Evolutionary conservation across 306 rosid species (phyloP).

Genomic region (Vicia sativa): DNA sequence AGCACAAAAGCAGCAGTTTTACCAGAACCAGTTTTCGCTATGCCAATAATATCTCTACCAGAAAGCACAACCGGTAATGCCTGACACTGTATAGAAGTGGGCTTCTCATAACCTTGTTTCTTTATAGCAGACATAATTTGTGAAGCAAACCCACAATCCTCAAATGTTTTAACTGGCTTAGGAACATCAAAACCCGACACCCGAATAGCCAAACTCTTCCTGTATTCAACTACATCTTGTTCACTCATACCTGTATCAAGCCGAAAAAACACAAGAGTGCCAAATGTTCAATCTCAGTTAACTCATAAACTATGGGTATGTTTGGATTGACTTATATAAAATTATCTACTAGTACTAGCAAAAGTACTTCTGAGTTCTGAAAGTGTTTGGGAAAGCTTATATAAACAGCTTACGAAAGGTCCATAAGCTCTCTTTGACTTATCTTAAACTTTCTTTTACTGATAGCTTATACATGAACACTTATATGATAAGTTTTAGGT

Average conservation of each 20-base stretch:
- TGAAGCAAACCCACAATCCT: constrained; percentile 71
- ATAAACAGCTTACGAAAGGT: background rate
- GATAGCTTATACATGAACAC: background rate
- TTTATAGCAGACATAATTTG: constrained; percentile 87
- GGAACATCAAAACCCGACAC: constrained; percentile 92
- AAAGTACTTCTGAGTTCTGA: background rate
- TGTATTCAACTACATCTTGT: constrained; percentile 76
- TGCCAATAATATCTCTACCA: constrained; percentile 89
- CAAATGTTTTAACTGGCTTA: constrained; percentile 82
- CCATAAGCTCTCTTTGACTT: background rate
- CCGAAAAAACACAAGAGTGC: background rate
- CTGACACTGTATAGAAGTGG: constrained; percentile 90
- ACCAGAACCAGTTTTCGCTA: constrained; percentile 99
- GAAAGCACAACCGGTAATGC: constrained; percentile 89
- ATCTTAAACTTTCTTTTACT: background rate
- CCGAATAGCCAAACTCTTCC: constrained; percentile 90
- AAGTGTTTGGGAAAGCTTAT: background rate
- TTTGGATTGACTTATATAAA: background rate
- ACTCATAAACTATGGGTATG: background rate
- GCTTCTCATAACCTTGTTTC: constrained; percentile 91
- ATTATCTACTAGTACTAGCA: background rate
- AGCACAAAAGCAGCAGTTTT: constrained; percentile 98
- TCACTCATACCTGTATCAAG: constrained; percentile 74
- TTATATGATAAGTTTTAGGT: background rate
- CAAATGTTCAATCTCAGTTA: constrained; percentile 3